Evolutionary conservation across 2,329 filamentous ascomycete species (phyloP), one percentile per base, ranked within the genome.

Genomic region (Pestalotiopsis sp.): DNA sequence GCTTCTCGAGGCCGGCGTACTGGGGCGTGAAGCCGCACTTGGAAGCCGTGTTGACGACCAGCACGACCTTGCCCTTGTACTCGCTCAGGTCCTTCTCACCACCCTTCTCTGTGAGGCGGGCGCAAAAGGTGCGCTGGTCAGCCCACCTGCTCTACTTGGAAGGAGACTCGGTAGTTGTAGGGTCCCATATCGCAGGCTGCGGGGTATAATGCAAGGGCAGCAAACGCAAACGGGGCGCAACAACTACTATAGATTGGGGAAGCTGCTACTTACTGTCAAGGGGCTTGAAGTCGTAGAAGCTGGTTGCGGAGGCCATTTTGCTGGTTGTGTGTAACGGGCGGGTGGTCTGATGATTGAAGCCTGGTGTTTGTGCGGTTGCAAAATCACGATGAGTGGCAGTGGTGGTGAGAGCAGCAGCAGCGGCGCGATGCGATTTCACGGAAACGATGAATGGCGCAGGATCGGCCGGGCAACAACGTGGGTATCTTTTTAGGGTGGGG

Each of bases 11-110:
- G 39, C 93, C 93, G 72, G 89, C 91, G 83, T 96, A 98, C 83
- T 99, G 96, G 13, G 94, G 94, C 2, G 96, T 98, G 89, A 98
- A 98, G 81, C 96, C 95, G 86, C 96, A 99, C 86, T 98, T 98
- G 81, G 93, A 97, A 75, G 96, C 96, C 1, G 95, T 98, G 90
- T 99, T 99, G 84, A 99, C 94, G 77, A 97, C 87, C 70, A 99
- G 91, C 75, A 98, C 90, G 74, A 98, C 95, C 83, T 98, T 98
- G 87, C 92, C 93, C 81, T 93, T 90, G 84, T 94, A 93, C 70
- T 91, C 82, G 73, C 84, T 78, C 73, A 98, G 87, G 69, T 90
- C 85, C 78, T 91, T 91, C 73, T 92, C 87, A 68, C 88, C 79
- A 80, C 94, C 94, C 80, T 90, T 91, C 80, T 94, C 91, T 94